Conservation (phyloP, 1,284 basidiomycete species). For the Sphagnurus paluster region DNA sequence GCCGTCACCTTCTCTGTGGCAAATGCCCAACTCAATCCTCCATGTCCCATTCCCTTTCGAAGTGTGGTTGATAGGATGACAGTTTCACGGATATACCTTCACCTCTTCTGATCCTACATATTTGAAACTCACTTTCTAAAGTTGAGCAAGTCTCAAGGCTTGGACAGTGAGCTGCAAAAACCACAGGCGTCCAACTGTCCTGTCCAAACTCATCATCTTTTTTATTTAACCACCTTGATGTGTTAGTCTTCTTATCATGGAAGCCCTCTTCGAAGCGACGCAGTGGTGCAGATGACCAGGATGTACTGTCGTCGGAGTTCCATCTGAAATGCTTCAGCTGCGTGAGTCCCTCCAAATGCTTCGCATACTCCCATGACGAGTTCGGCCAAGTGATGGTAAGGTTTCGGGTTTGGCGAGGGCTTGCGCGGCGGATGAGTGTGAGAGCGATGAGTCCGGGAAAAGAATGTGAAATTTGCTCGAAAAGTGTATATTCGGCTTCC, state of each 20-base stretch:
- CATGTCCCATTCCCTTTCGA: too few relatives aligned
- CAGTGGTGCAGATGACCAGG: background rate
- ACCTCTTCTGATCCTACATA: too few relatives aligned
- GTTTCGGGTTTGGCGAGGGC: conserved; percentile 2
- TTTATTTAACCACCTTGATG: background rate
- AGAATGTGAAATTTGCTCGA: conserved; percentile 6
- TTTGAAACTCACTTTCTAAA: too few relatives aligned
- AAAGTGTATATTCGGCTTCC: conserved; percentile 9
- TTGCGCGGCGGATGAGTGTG: conserved; percentile 9
- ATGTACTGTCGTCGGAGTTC: background rate
- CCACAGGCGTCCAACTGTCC: conserved; percentile 4
- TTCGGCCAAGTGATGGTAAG: conserved; percentile 6
- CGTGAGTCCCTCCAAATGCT: background rate
- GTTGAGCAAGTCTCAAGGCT: conserved; percentile 3
- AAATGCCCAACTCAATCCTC: too few relatives aligned
- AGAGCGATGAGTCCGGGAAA: conserved; percentile 5
- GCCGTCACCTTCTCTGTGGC: too few relatives aligned
- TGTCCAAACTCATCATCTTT: background rate
- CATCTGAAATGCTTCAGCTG: conserved; percentile 10
- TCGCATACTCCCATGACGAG: conserved; percentile 9
- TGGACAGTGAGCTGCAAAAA: conserved; percentile 6
- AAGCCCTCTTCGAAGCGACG: conserved; percentile 8
- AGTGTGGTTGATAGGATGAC: too few relatives aligned
- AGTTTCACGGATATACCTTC: too few relatives aligned
- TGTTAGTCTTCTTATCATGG: background rate